Evolutionary conservation across 2,329 filamentous ascomycete species (phyloP).

Genomic region (Pseudogymnoascus sp.): DNA sequence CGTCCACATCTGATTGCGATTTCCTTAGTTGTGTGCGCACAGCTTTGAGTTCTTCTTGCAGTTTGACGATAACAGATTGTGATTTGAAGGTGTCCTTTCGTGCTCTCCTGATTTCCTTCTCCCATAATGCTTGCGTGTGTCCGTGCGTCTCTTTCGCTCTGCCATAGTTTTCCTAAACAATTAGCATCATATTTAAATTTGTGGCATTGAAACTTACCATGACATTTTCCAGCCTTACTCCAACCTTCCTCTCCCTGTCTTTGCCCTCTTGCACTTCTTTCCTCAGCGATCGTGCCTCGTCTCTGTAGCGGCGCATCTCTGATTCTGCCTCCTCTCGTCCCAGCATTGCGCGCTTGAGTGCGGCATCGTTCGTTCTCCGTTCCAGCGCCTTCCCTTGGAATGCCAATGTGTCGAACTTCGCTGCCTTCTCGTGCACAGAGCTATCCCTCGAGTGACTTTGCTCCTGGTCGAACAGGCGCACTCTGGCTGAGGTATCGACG

Average conservation of each 20-base stretch:
- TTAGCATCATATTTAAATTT: constrained; percentile 25
- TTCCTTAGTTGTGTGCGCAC: constrained; percentile 47
- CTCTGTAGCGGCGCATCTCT: constrained; percentile 57
- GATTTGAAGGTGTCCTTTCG: constrained; percentile 69
- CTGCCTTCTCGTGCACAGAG: constrained; percentile 60
- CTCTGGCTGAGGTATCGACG: constrained; percentile 14
- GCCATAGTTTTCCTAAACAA: constrained; percentile 57
- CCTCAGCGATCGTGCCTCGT: constrained; percentile 49
- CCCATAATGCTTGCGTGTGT: constrained; percentile 60
- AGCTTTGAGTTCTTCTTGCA: constrained; percentile 67
- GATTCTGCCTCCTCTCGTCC: constrained; percentile 64
- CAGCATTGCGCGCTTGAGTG: constrained; percentile 57
- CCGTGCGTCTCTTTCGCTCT: constrained; percentile 63
- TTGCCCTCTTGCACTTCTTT: constrained; percentile 57
- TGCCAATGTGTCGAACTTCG: constrained; percentile 64
- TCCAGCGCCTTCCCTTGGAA: constrained; percentile 49
- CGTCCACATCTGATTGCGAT: constrained; percentile 51
- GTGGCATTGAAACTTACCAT: constrained; percentile 47
- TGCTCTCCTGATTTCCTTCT: constrained; percentile 63
- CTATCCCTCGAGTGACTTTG: constrained; percentile 41
- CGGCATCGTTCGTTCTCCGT: constrained; percentile 57
- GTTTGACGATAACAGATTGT: constrained; percentile 60
- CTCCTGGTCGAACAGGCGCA: constrained; percentile 12
- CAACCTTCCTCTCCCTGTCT: constrained; percentile 58
- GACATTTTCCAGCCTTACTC: constrained; percentile 59